These are phyloP conservation scores for Cephalotrichum gorgonifer DNA, from an alignment of 2,329 filamentous ascomycete species.

Conservation along the genomic window DNA sequence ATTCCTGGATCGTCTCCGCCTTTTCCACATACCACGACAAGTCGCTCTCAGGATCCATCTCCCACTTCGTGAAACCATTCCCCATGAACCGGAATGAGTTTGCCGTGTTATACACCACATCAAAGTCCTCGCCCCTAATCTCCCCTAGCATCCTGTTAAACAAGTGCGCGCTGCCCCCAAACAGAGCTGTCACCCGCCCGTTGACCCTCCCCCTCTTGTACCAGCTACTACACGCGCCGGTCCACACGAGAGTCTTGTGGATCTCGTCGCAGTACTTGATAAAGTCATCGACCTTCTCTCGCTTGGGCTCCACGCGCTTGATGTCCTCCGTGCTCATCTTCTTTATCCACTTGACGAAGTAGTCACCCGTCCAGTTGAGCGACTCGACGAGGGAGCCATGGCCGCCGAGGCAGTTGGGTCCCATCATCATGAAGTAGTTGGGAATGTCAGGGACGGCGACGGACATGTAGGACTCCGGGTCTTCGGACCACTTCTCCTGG, in stretches of 20 bases:
- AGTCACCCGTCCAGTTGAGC: conserved; percentile 21
- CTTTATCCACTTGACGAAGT: conserved; percentile 13
- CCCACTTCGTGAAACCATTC: conserved; percentile 31
- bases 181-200: conserved; percentile 33
- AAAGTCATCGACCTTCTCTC: conserved; percentile 38
- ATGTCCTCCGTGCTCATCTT: conserved; percentile 24
- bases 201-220: conserved; percentile 33
- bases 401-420: conserved; percentile 27
- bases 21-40: conserved; percentile 16
- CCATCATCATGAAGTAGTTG: conserved; percentile 23
- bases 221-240: conserved; percentile 30
- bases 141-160: conserved; percentile 23
- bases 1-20: conserved; percentile 3
- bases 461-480: conserved; percentile 18
- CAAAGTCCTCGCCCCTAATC: conserved; percentile 36
- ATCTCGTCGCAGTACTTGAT: conserved; percentile 31
- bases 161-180: conserved; percentile 27
- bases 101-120: conserved; percentile 29
- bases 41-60: conserved; percentile 21
- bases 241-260: conserved; percentile 30
- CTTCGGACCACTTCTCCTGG: conserved; percentile 38
- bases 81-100: conserved; percentile 37
- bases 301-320: conserved; percentile 29
- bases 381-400: conserved; percentile 17
- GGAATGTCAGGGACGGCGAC: conserved; percentile 18